Evolutionary conservation across 345 rosid species (phyloP), one percentile per base, ranked within the genome.

Genomic region (Brassica nigra): DNA sequence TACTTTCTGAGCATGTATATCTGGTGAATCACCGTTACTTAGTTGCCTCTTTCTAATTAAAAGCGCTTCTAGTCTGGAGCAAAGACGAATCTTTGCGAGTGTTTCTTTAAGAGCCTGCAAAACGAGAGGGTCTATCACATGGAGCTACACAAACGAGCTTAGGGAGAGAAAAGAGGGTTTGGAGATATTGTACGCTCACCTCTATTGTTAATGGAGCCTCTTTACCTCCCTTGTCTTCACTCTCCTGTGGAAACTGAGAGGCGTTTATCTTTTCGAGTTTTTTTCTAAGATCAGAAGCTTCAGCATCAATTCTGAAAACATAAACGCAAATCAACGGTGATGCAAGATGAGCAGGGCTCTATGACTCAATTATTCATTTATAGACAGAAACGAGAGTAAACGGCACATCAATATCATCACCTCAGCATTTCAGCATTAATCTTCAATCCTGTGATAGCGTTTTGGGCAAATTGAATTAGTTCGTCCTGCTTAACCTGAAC

Each of bases 1-100:
- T 74, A 95, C 99, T 93, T 92, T 92, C 77, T 88, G 98, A 71
- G 97, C 95, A 91, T 90, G 99, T 79, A 90, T 65, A 84, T 95
- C 98, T 12, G 89, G 85, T 73, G 98, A 88, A 76, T 95, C 99
- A 61, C 98, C 98, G 81, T 80, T 86, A 86, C 75, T 87, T 33
- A 89, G 75, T 85, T 64, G 70, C 77, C 89, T 91, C 91, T 92
- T 91, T 85, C 80, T 88, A 78, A 87, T 71, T 74, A 90, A 81
- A 86, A 91, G 91, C 78, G 88, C 91, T 85, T 95, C 98, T 83
- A 95, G 62, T 75, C 88, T 86, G 62, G 97, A 87, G 83, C 97
- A 95, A 44, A 87, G 83, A 63, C 94, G 91, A 63, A 91, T 86
- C 73, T 85, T 86, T 44, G 89, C 87, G 73, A 91, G 90, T 73